phyloP scores from a whole-genome alignment of 2,329 filamentous ascomycete species.

The Talaromyces sp. region DNA sequence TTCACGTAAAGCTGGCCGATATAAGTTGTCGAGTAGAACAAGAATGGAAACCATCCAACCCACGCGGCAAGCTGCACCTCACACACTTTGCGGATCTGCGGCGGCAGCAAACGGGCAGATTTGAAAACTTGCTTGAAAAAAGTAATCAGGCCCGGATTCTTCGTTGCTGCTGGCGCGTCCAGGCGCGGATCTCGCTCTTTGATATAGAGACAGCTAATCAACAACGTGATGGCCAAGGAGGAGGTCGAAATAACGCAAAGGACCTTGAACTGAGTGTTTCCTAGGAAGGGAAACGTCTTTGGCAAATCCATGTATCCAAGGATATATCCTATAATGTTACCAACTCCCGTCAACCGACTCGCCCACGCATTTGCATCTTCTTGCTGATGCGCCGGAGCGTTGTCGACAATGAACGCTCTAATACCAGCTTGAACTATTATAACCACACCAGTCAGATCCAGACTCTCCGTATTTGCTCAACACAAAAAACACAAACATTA shows the following conservation, averaged over 20 bases:
- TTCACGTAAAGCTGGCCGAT: constrained; percentile 90
- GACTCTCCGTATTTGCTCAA: too few relatives aligned
- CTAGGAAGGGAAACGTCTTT: constrained; percentile 68
- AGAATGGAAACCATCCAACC: constrained; percentile 92
- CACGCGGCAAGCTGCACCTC: constrained; percentile 79
- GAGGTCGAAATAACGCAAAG: constrained; percentile 80
- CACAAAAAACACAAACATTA: constrained; percentile 41
- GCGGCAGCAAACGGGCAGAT: constrained; percentile 71
- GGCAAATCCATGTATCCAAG: constrained; percentile 80
- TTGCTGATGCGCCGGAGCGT: constrained; percentile 86
- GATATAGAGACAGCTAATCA: constrained; percentile 63
- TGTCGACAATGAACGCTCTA: constrained; percentile 88
- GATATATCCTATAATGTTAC: constrained; percentile 85
- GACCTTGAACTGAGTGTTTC: constrained; percentile 85
- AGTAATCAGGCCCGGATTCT: constrained; percentile 60
- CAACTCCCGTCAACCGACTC: constrained; percentile 75
- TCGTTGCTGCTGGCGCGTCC: constrained; percentile 57
- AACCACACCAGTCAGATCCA: constrained; percentile 2
- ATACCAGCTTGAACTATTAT: constrained; percentile 77
- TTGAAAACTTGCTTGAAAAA: constrained; percentile 76
- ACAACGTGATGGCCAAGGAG: constrained; percentile 62
- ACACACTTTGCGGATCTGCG: constrained; percentile 77
- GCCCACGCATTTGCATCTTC: constrained; percentile 93
- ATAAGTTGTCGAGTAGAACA: constrained; percentile 93
- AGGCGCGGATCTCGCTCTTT: constrained; percentile 73